A percentile compares a stretch with the other conserved stretches of the same genome.
Evolutionary conservation across 768 basidiomycete genomes (phyloP).

Genomic region (Melanogaster broomeanus): DNA sequence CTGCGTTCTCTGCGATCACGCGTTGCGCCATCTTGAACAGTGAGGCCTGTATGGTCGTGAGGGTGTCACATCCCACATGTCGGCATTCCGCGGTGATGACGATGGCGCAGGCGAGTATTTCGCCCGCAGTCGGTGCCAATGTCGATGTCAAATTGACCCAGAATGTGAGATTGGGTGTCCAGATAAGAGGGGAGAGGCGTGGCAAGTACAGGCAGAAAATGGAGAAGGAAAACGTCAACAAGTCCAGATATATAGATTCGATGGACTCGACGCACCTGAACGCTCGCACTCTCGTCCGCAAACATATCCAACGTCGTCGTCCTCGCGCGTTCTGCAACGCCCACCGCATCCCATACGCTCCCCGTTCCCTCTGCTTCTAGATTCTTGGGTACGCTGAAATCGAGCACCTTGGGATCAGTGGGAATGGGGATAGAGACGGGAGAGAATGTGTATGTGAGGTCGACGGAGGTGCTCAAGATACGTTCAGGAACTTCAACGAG

Average conservation of each 20-base stretch:
- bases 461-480: conserved; percentile 87
- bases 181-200: too few species aligned
- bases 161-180: too few species aligned
- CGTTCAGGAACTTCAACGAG: conserved; percentile 82
- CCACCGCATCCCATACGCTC: conserved; percentile 59
- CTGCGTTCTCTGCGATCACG: conserved; percentile 65
- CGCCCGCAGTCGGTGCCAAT: too few species aligned
- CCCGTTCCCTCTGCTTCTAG: conserved; percentile 39
- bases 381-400: conserved; percentile 44
- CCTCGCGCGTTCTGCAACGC: conserved; percentile 54
- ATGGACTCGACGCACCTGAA: conserved; percentile 61
- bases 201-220: background rate
- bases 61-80: background rate
- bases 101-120: background rate
- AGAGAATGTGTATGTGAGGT: conserved; percentile 68
- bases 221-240: background rate
- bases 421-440: conserved; percentile 49
- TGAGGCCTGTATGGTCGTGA: conserved; percentile 65
- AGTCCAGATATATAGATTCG: background rate
- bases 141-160: too few species aligned
- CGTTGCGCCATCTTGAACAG: conserved; percentile 85
- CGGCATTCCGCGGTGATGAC: too few species aligned
- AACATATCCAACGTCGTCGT: conserved; percentile 76
- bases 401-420: conserved; percentile 51
- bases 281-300: conserved; percentile 91